phyloP scores from a whole-genome alignment of 106 monocot species.

The Dendrobium huoshanense region DNA sequence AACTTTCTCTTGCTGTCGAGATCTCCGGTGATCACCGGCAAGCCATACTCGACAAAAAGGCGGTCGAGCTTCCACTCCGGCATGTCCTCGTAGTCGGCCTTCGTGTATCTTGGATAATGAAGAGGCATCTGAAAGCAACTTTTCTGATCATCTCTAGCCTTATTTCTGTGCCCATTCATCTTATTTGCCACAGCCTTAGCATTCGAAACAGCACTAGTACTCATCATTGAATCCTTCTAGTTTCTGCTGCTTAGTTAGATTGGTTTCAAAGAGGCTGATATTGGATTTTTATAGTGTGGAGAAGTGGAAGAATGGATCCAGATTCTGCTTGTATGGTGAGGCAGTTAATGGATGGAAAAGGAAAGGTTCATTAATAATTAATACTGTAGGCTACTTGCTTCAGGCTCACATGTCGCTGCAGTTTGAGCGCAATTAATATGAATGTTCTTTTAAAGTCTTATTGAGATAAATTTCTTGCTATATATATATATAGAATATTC shows the following conservation, averaged over 20 bases:
- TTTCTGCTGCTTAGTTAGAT: neutral
- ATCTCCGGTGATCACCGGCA: slow-evolving; percentile 34
- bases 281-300: neutral
- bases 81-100: slow-evolving; percentile 48
- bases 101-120: slow-evolving; percentile 54
- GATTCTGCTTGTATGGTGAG: neutral
- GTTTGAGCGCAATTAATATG: neutral
- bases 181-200: no score
- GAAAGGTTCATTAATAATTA: neutral
- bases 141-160: neutral
- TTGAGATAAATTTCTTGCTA: no score
- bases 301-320: neutral
- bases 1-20: slow-evolving; percentile 38
- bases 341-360: neutral
- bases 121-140: slow-evolving; percentile 56
- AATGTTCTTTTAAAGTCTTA: neutral
- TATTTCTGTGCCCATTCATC: no score
- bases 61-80: slow-evolving; percentile 57
- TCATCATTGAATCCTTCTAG: neutral
- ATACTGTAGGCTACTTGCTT: neutral
- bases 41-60: slow-evolving; percentile 46
- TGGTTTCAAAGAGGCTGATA: neutral
- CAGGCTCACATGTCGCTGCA: neutral
- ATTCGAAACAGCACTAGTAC: neutral
- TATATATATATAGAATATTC: no score